Evolutionary conservation across 345 rosid genomes (phyloP), one percentile per base, ranked within the genome.

Genomic region (Sonneratia caseolaris): DNA sequence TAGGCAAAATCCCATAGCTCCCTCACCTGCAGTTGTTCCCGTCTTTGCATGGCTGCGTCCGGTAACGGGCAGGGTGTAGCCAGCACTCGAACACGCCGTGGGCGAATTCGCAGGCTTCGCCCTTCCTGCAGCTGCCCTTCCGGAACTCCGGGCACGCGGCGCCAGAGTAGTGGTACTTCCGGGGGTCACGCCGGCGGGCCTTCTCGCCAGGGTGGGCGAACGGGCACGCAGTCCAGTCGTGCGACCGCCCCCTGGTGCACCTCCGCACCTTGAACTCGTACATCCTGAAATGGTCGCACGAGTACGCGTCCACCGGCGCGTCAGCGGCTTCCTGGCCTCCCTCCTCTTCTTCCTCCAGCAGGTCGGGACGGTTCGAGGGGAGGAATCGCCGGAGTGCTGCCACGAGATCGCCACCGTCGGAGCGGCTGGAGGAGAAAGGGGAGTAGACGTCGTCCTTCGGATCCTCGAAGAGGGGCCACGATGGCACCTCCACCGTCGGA

Each of bases 11-110:
- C 45, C 10, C 45, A 42, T 11, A 9, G 32, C 27, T 24, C 32
- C 12, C 65, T 61, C 97, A 82, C 79, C 86, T 76, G 53, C 98
- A 93, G 42, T 68, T 71, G 36, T 79, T 24, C 0, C 98, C 97
- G 70, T 93, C 98, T 78, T 93, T 93, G 24, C 98, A 93, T 8
- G 98, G 94, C 85, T 91, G 94, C 1, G 98, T 93, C 0, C 98
- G 80, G 74, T 93, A 93, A 16, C 97, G 86, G 10, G 91, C 86
- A 4, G 98, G 98, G 70, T 93, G 98, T 3, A 93, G 93, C 98
- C 98, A 93, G 79, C 97, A 89, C 90, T 93, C 98, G 22, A 93
- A 93, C 59, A 93, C 97, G 5, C 98, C 98, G 64, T 76, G 79
- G 6, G 79, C 79, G 51, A 37, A 71, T 62, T 71, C 72, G 68